Evolutionary conservation across 805 yeast species (phyloP).

Genomic region (Wickerhamia fluorescens): DNA sequence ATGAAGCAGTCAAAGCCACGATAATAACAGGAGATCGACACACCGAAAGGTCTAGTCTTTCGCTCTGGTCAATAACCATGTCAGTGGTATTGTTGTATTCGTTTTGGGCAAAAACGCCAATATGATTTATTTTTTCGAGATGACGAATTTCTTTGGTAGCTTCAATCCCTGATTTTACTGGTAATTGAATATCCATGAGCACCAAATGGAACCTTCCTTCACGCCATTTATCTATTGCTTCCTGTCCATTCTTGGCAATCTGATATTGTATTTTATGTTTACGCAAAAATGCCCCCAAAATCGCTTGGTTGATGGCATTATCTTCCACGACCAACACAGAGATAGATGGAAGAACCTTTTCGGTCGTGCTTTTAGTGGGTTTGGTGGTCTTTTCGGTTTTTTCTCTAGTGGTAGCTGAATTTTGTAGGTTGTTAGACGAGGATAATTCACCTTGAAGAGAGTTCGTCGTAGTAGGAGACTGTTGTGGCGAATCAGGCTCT

Average conservation of each 20-base stretch:
- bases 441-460: slow-evolving; percentile 1
- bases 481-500: neutral
- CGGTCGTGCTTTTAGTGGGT: slow-evolving; percentile 31
- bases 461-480: neutral
- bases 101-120: slow-evolving; percentile 56
- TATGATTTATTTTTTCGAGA: slow-evolving; percentile 70
- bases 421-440: slow-evolving; percentile 1
- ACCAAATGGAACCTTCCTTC: slow-evolving; percentile 92
- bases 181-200: slow-evolving; percentile 94
- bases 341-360: slow-evolving; percentile 77
- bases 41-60: slow-evolving; percentile 50
- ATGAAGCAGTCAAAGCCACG: slow-evolving; percentile 93
- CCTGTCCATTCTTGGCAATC: slow-evolving; percentile 89
- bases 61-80: slow-evolving; percentile 30
- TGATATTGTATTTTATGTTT: slow-evolving; percentile 79
- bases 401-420: slow-evolving; percentile 4
- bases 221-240: slow-evolving; percentile 92
- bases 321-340: slow-evolving; percentile 94
- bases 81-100: slow-evolving; percentile 17
- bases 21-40: slow-evolving; percentile 94
- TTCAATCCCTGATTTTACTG: slow-evolving; percentile 92
- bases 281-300: slow-evolving; percentile 80
- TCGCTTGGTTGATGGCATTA: slow-evolving; percentile 87
- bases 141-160: slow-evolving; percentile 89
- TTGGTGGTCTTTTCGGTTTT: slow-evolving; percentile 1